phyloP scores from a whole-genome alignment of 306 rosid species.

The Herpetospermum pedunculosum region DNA sequence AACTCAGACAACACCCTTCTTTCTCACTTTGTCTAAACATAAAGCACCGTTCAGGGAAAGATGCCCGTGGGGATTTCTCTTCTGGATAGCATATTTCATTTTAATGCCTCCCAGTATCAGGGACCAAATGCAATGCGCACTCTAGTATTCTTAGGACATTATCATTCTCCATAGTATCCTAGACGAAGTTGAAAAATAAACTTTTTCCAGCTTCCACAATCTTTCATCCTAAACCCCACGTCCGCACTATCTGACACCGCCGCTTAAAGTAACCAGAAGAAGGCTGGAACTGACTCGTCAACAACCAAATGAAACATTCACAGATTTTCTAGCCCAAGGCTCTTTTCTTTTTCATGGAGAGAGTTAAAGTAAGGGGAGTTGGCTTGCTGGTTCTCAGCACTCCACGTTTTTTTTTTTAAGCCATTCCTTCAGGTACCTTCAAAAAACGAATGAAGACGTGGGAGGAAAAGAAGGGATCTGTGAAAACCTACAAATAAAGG shows the following conservation, averaged over 20 bases:
- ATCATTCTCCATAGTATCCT: not conserved
- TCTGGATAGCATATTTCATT: not conserved
- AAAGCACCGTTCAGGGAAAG: not conserved
- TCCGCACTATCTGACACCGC: too few relatives aligned
- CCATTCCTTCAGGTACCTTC: too few relatives aligned
- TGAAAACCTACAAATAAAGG: too few relatives aligned
- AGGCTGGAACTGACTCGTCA: not conserved
- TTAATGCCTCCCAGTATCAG: not conserved
- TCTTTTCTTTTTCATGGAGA: too few relatives aligned
- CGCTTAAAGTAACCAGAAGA: not conserved
- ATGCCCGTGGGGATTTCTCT: not conserved
- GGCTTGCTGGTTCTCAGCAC: too few relatives aligned
- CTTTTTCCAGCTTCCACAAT: not conserved
- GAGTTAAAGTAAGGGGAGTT: too few relatives aligned
- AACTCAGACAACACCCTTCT: not conserved
- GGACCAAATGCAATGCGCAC: not conserved
- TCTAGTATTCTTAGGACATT: not conserved
- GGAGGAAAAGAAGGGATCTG: too few relatives aligned
- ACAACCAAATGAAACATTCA: not conserved
- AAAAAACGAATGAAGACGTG: too few relatives aligned
- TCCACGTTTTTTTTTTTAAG: too few relatives aligned
- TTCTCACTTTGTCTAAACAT: not conserved
- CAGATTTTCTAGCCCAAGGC: not conserved
- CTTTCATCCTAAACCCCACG: too few relatives aligned
- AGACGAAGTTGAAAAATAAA: not conserved